Conservation (phyloP, 2,329 filamentous ascomycete genomes). For the Penicillium sp. region DNA sequence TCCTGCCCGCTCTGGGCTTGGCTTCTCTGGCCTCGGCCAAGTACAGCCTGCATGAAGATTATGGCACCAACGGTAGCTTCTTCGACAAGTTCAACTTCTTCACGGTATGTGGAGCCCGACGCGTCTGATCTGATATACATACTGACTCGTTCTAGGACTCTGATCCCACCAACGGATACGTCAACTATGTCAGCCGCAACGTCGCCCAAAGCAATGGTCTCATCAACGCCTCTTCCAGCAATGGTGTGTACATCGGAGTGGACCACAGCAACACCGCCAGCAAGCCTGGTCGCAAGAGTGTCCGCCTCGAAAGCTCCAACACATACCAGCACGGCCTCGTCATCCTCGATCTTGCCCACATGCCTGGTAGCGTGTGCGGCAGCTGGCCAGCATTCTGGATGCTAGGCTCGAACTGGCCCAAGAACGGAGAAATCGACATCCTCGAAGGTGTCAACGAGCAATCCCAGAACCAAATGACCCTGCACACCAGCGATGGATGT, state of each 20-base stretch:
- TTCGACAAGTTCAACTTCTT: constrained; percentile 57
- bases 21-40: constrained; percentile 33
- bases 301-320: constrained; percentile 68
- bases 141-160: constrained; percentile 28
- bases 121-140: background rate
- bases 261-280: constrained; percentile 62
- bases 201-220: constrained; percentile 61
- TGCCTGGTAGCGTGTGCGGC: constrained; percentile 71
- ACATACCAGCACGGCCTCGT: constrained; percentile 67
- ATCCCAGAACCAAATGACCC: constrained; percentile 61
- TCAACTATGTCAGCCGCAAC: constrained; percentile 64
- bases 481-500: constrained; percentile 68
- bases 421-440: constrained; percentile 74
- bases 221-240: constrained; percentile 56
- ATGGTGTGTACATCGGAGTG: constrained; percentile 66
- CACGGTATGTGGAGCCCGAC: constrained; percentile 39
- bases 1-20: constrained; percentile 31
- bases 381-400: constrained; percentile 70
- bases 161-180: constrained; percentile 76
- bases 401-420: constrained; percentile 70
- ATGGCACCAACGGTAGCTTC: constrained; percentile 47
- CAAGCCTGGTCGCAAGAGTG: constrained; percentile 64
- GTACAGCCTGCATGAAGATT: constrained; percentile 52
- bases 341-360: constrained; percentile 71
- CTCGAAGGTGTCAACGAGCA: constrained; percentile 74